Base-by-base conservation (phyloP, 2,329 filamentous ascomycete species). In the Neofusicoccum ribis region DNA sequence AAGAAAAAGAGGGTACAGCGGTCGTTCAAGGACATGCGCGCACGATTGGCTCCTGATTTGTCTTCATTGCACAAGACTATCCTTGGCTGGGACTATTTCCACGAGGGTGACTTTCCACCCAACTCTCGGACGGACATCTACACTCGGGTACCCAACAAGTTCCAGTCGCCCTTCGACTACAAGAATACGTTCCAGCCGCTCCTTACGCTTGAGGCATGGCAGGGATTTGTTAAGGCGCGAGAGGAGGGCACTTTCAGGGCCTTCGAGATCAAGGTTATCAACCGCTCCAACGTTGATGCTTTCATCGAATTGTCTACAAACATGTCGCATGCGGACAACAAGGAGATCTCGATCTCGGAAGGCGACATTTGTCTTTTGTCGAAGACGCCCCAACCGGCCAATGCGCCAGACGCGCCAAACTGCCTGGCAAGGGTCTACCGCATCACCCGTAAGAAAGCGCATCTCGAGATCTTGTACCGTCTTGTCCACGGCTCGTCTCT, bases 11-110 rank as follows among this genome's bases (percentile, higher is more conserved):
- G 92, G 75, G 86, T 92, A 60, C 84, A 89, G 68, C 88, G 94
- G 58, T 94, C 93, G 15, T 88, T 90, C 51, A 96, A 96, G 77
- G 95, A 99, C 78, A 94, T 97, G 88, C 90, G 94, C 70, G 94
- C 95, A 68, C 90, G 95, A 68, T 84, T 99, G 66, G 91, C 93
- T 37, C 95, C 96, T 7, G 92, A 96, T 69, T 90, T 99, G 79
- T 90, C 92, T 43, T 84, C 87, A 15, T 80, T 99, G 36, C 95
- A 98, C 75, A 89, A 91, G 71, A 89, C 89, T 17, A 92, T 99
- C 59, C 86, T 99, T 3, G 86, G 90, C 64, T 99, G 95, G 95
- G 91, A 99, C 69, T 96, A 96, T 69, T 99, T 97, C 77, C 91
- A 97, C 72, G 82, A 88, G 51, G 92, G 93, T 34, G 92, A 93